Evolutionary conservation across 176 grass and related monocot genomes (phyloP).

Genomic region (Lolium multiflorum): DNA sequence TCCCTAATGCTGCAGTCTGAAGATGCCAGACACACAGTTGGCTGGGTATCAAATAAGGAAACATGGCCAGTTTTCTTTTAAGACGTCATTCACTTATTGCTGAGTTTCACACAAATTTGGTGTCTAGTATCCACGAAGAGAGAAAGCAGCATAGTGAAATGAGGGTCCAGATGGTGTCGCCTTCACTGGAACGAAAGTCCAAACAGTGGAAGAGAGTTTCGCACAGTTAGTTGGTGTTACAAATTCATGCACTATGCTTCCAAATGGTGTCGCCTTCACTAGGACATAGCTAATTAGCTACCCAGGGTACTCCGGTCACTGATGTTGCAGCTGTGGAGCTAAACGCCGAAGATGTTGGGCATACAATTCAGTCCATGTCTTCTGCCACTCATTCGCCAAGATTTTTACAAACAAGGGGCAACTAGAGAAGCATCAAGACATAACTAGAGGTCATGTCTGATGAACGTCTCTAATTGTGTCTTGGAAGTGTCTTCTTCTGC

Average conservation of each 20-base stretch:
- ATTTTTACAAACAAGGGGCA: neutral
- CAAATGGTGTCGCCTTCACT: too few species aligned
- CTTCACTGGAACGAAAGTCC: too few species aligned
- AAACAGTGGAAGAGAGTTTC: too few species aligned
- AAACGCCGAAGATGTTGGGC: neutral
- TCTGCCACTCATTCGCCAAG: neutral
- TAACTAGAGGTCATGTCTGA: neutral
- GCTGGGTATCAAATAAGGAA: constrained; percentile 10
- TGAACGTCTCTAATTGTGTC: neutral
- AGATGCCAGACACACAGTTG: neutral
- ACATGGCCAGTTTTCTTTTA: neutral
- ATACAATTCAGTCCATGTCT: neutral
- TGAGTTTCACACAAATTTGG: neutral
- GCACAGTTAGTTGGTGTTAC: too few species aligned
- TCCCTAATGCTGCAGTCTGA: neutral
- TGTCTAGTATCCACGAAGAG: neutral
- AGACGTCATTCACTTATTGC: neutral
- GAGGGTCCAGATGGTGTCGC: too few species aligned
- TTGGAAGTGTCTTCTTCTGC: neutral
- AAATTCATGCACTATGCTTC: too few species aligned
- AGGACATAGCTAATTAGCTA: neutral
- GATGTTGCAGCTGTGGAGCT: neutral
- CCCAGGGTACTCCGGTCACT: neutral
- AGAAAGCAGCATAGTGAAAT: neutral
- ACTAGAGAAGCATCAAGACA: constrained; percentile 27